Evolutionary conservation across 345 rosid genomes (phyloP), one percentile per base, ranked within the genome.

Genomic region (Citropsis articulata): DNA sequence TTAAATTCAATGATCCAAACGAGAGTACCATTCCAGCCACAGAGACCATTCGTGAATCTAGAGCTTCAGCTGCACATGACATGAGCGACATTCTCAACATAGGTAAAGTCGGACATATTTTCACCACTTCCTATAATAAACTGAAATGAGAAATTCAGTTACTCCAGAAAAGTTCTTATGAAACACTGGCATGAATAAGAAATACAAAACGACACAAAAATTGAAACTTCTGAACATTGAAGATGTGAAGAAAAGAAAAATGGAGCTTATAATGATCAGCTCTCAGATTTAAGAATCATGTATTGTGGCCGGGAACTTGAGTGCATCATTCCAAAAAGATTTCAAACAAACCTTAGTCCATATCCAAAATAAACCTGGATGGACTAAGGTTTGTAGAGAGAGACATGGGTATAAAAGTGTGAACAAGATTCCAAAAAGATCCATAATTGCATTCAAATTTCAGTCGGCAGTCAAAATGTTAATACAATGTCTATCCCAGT

Each of bases 21-120:
- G 31, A 40, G 38, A 74, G 4, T 85, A 95, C 99, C 99, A 91
- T 95, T 82, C 99, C 99, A n/a, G 97, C 96, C 69, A 93, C 96
- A 84, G 81, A 86, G 63, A 91, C 86, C 77, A 75, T 83, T 69
- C 79, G 87, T 55, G 92, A 85, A 85, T 88, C 94, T 84, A 95
- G 75, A 81, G 98, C 91, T 87, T 90, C 90, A 62, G 81, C 88
- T 9, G 97, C 95, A 75, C 97, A 83, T 91, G 91, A 64, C 97
- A 88, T 90, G 97, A 75, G 86, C 84, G 77, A 89, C 97, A 83
- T 95, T 95, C 87, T 95, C 99, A 75, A 75, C 86, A 86, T 87
- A 95, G 74, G 93, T 95, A 80, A 95, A 95, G 88, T 95, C 98
- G 1, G 93, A 90, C 90, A 88, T 78, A 84, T 91, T 95, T 83